A percentile compares a stretch with the other conserved stretches of the same genome.
Conservation (phyloP, 1,139 yeast species). For the Hemisphaericaspora xylofermentans region DNA sequence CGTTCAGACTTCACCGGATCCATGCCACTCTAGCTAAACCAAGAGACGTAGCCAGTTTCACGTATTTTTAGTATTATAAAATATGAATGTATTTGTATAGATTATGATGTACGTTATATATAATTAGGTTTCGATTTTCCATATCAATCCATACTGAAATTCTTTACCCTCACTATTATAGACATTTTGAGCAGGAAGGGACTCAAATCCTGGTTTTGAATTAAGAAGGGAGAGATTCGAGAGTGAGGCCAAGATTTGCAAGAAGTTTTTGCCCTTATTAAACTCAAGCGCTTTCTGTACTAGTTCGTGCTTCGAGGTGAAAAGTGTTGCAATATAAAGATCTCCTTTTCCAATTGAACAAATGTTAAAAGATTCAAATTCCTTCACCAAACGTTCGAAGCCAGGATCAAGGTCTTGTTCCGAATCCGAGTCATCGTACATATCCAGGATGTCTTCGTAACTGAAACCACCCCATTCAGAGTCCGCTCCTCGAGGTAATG, state of each 20-base stretch:
- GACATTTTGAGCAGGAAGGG: slow-evolving; percentile 26
- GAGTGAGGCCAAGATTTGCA: slow-evolving; percentile 15
- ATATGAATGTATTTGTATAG: no score
- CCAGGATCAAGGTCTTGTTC: slow-evolving; percentile 1
- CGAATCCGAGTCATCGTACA: slow-evolving; percentile 45
- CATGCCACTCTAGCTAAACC: no score
- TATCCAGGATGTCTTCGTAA: slow-evolving; percentile 34
- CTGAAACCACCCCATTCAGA: slow-evolving; percentile 79
- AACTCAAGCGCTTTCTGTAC: slow-evolving; percentile 13
- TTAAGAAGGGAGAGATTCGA: slow-evolving; percentile 1
- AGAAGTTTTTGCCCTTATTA: slow-evolving; percentile 8
- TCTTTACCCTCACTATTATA: slow-evolving; percentile 20
- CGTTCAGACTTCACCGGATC: no score
- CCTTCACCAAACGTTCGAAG: neutral
- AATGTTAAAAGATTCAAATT: slow-evolving; percentile 13
- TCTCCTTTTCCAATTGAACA: slow-evolving; percentile 14
- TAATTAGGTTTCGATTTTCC: slow-evolving; percentile 18
- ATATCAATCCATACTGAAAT: slow-evolving; percentile 23
- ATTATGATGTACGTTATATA: neutral
- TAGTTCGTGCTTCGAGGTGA: slow-evolving; percentile 18
- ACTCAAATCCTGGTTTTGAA: slow-evolving; percentile 17
- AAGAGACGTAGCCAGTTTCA: no score
- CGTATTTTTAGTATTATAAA: no score
- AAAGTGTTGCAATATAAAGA: slow-evolving; percentile 13
- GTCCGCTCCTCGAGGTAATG: slow-evolving; percentile 66